These are phyloP conservation scores for Clavispora vitiphila DNA, from an alignment of 805 yeast species.

Conservation along the genomic window DNA sequence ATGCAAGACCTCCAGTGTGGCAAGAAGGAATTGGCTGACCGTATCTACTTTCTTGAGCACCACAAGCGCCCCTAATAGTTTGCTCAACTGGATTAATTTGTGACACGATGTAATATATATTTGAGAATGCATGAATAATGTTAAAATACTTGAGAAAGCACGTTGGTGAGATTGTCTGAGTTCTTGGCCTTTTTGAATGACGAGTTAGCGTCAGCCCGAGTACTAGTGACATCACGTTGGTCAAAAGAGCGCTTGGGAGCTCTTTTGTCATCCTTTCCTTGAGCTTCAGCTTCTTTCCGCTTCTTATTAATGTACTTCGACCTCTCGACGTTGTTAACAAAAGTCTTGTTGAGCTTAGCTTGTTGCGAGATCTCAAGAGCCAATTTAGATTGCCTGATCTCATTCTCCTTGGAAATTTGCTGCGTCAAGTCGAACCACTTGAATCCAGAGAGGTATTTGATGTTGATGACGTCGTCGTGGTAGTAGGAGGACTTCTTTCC, in stretches of 20 bases:
- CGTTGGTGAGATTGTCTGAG: conserved; percentile 38
- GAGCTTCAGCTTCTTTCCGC: conserved; percentile 24
- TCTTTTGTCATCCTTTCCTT: background rate
- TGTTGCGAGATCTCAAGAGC: conserved; percentile 89
- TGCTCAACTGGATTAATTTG: background rate
- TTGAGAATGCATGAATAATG: background rate
- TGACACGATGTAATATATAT: background rate
- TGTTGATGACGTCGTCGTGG: conserved; percentile 89
- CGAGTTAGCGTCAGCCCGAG: conserved; percentile 57
- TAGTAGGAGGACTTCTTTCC: conserved; percentile 89
- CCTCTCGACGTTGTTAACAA: conserved; percentile 76
- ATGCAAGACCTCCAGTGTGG: conserved; percentile 22
- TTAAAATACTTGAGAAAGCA: conserved; percentile 51
- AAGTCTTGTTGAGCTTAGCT: conserved; percentile 77
- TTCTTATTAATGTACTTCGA: conserved; percentile 69
- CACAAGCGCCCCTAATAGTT: background rate
- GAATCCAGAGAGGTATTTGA: conserved; percentile 84
- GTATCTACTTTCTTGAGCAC: conserved; percentile 16
- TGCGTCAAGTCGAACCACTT: conserved; percentile 94
- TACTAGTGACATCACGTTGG: conserved; percentile 64
- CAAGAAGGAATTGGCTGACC: conserved; percentile 26
- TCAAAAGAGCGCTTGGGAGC: conserved; percentile 47
- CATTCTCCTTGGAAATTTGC: conserved; percentile 87
- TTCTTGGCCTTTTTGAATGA: conserved; percentile 40
- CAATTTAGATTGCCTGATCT: conserved; percentile 79